Base-by-base conservation (phyloP, 257 asterid species). In the Ballota nigra region DNA sequence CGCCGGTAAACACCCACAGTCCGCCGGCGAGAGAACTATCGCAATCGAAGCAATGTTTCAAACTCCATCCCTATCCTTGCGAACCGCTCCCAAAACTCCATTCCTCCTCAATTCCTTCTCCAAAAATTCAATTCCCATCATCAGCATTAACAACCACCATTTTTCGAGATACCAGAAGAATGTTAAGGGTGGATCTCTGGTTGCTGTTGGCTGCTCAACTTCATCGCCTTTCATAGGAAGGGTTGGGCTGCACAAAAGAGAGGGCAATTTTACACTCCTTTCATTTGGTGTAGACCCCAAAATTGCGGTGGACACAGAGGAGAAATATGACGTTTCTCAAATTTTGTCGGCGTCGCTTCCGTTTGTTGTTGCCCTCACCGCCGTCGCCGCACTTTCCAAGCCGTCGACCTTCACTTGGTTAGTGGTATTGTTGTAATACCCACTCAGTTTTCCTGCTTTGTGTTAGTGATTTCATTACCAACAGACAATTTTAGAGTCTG, bases 361-460 rank as follows among this genome's bases (percentile, higher is more conserved):
- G 10, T 87, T 92, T 74, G 98, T 92, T 59, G 98, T 95, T 63
- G 95, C 91, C 31, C 81, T 89, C 19, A 95, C 98, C n/a, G 95
- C 96, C 2, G 81, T 88, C 41, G 86, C 97, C 59, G 97, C 99
- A 55, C 97, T 95, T 56, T 82, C 87, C 63, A 88, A 84, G 71
- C 98, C 99, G 68, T 83, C 89, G n/a, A 92, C 97, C 67, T 95
- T 92, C 78, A 86, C 99, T 71, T 95, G 99, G 99, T 95, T 60
- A 76, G 90, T 73, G 53, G 8, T 51, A 22, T 75, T 66, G 11
- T 49, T 47, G 19, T 36, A 3, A 36, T 58, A 22, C 61, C 11
- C 16, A 31, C 9, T 62, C 16, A 18, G 36, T 65, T n/a, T 6
- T 26, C 12, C 20, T 16, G 61, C 24, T 12, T 52, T 24, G 0